Conservation (phyloP, 2,329 filamentous ascomycete genomes). For the Cladosporium sp. region DNA sequence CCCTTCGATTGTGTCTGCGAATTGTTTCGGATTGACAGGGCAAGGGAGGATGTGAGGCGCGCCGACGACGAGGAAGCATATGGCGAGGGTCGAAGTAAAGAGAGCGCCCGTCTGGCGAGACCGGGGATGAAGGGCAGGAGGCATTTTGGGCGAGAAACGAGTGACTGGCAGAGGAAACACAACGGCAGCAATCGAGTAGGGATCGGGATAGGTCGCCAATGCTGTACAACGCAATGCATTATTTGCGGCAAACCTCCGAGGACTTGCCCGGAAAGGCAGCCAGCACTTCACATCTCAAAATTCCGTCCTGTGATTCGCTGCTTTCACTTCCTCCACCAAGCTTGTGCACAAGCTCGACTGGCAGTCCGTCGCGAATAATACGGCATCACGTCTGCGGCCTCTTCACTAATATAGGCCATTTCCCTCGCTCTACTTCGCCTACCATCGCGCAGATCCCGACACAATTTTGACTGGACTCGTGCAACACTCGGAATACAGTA, state of each 20-base stretch:
- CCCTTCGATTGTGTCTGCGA: slow-evolving; percentile 58
- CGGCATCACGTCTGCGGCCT: too few relatives aligned
- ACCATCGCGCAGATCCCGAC: too few relatives aligned
- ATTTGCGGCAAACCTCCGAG: slow-evolving; percentile 12
- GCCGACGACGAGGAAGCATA: slow-evolving; percentile 87
- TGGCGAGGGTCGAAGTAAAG: slow-evolving; percentile 85
- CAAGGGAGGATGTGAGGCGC: slow-evolving; percentile 89
- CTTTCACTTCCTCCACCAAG: too few relatives aligned
- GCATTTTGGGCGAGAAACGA: slow-evolving; percentile 52
- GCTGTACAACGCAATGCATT: slow-evolving; percentile 4
- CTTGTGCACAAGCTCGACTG: too few relatives aligned
- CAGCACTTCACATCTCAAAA: background rate
- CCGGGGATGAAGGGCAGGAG: slow-evolving; percentile 82
- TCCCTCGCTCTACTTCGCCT: background rate
- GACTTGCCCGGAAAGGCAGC: background rate
- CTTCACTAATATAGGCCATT: too few relatives aligned
- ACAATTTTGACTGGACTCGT: too few relatives aligned
- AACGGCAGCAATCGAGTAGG: background rate
- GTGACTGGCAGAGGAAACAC: background rate
- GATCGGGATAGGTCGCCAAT: background rate
- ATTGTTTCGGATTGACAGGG: slow-evolving; percentile 69
- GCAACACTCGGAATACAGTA: background rate
- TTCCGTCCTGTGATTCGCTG: too few relatives aligned
- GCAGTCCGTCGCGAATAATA: too few relatives aligned
- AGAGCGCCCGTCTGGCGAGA: slow-evolving; percentile 90